Evolutionary conservation across 2,329 filamentous ascomycete species (phyloP), one percentile per base, ranked within the genome.

Genomic region (Coniochaeta hoffmannii): DNA sequence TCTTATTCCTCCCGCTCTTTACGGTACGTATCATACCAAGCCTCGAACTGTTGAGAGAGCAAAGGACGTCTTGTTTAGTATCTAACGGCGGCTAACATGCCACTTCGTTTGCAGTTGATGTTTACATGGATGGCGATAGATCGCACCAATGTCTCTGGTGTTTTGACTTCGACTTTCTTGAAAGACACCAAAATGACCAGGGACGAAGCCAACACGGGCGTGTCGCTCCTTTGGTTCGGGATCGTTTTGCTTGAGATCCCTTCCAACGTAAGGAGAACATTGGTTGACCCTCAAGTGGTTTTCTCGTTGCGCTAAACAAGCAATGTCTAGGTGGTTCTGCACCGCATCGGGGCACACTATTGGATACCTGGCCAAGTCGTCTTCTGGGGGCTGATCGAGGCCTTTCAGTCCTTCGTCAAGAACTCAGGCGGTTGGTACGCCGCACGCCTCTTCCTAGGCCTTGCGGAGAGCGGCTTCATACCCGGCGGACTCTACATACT

Each of bases 51-150:
- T 34, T 44, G 4, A 26, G 38, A 44, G 38, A 44, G 17, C 32
- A 34, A 17, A 3, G 9, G 5, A 15, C 4, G 9, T 31, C 6
- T 9, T 19, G 4, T n/a, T 8, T 14, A 44, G 24, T 54, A 11
- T 28, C 36, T 31, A n/a, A 53, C 31, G 17, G 32, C 24, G 50
- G 17, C 50, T 36, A 53, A 30, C n/a, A 41, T 57, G 38, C 38
- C 9, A 17, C 54, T 31, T n/a, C 8, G 24, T 22, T 22, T 24
- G 14, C 34, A 62, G 60, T 46, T 62, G 35, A 62, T 62, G 60
- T 61, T 62, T 49, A 62, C 60, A 22, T 62, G 60, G 60, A 62
- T 62, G 60, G 60, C 60, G 19, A 61, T 62, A 50, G 60, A 62
- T 46, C 60, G 60, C 34, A 61, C 60, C 50, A 62, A 62, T 35